A percentile compares a stretch with the other conserved stretches of the same genome.
phyloP scores from a whole-genome alignment of 2,329 filamentous ascomycete genomes.

The Aspergillus amoenus region DNA sequence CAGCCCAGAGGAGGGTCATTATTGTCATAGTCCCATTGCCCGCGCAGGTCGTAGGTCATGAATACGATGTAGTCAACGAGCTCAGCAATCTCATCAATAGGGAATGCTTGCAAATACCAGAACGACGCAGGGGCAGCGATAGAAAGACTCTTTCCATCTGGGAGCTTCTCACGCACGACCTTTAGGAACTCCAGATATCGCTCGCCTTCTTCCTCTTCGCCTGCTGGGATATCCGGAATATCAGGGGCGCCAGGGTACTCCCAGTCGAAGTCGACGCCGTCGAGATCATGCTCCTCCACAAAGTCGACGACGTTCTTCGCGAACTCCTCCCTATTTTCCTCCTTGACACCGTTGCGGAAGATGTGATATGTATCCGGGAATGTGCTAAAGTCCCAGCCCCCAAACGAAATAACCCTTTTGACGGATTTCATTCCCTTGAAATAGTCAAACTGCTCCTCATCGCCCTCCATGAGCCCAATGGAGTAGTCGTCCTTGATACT shows the following conservation, averaged over 20 bases:
- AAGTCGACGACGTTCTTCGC: slow-evolving; percentile 33
- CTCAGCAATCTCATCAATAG: slow-evolving; percentile 26
- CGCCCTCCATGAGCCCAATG: neutral
- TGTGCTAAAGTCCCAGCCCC: slow-evolving; percentile 49
- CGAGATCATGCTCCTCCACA: slow-evolving; percentile 7
- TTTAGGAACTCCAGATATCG: slow-evolving; percentile 32
- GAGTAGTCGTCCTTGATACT: slow-evolving; percentile 23
- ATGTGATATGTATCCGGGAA: slow-evolving; percentile 37
- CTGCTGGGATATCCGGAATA: slow-evolving; percentile 37
- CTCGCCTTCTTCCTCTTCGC: slow-evolving; percentile 28
- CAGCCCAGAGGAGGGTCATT: neutral
- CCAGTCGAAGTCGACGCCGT: slow-evolving; percentile 15
- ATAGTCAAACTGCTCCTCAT: slow-evolving; percentile 8
- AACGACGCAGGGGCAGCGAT: slow-evolving; percentile 31
- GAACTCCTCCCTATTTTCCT: slow-evolving; percentile 38
- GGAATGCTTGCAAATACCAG: slow-evolving; percentile 35
- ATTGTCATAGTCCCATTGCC: slow-evolving; percentile 3
- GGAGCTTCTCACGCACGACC: slow-evolving; percentile 13
- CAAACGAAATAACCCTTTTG: slow-evolving; percentile 28
- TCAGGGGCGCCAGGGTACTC: slow-evolving; percentile 26
- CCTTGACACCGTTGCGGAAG: slow-evolving; percentile 36
- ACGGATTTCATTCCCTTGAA: slow-evolving; percentile 28
- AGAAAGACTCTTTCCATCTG: slow-evolving; percentile 24
- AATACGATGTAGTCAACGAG: slow-evolving; percentile 36
- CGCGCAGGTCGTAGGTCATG: slow-evolving; percentile 24